Base-by-base conservation (phyloP, 139 green algal genomes). In the Pedinophyceae sp. region DNA sequence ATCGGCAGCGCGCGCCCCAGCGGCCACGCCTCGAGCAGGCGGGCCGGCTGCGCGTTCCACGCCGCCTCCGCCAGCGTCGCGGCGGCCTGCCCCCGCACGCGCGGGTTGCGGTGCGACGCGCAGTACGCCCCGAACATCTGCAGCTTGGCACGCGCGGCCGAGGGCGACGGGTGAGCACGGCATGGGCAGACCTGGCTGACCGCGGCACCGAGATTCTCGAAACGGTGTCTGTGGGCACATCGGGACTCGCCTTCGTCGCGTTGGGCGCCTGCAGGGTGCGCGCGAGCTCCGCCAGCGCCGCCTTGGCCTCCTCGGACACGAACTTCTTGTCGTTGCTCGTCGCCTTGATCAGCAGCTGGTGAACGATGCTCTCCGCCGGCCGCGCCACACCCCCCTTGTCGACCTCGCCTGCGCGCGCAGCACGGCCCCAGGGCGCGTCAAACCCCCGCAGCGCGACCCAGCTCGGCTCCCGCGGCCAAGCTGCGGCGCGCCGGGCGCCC, bases 311-410 rank as follows among this genome's bases (percentile, higher is more conserved):
- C 54, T 81, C 69, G 2, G 78, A 51, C 25, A 83, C 75, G 67
- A 83, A 83, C 28, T 61, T 62, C 61, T 83, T 83, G 66, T 83
- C 75, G 50, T 75, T 80, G 30, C 65, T 73, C 48, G 29, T 45
- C 26, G 60, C 64, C 51, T 80, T 80, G 49, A 81, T 59, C 38
- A 83, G 64, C 43, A 82, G 55, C 52, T 79, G 69, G 18, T 45
- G 50, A 27, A 83, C 58, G 26, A 78, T 29, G 63, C 69, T 81
- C 41, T 49, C 70, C 43, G 23, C 22, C 3, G 74, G 74, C 25
- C 64, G 60, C 18, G 29, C 34, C 18, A 30, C 29, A 1, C 69
- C 72, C 13, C 69, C 75, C 17, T 13, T 13, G 34, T 43, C 34
- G 34, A 43, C 10, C 10, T 43, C n/a, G n/a, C n/a, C n/a, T n/a